These are phyloP conservation scores for Corymbia calophylla DNA, from an alignment of 441 rosid genomes.

Conservation along the genomic window DNA sequence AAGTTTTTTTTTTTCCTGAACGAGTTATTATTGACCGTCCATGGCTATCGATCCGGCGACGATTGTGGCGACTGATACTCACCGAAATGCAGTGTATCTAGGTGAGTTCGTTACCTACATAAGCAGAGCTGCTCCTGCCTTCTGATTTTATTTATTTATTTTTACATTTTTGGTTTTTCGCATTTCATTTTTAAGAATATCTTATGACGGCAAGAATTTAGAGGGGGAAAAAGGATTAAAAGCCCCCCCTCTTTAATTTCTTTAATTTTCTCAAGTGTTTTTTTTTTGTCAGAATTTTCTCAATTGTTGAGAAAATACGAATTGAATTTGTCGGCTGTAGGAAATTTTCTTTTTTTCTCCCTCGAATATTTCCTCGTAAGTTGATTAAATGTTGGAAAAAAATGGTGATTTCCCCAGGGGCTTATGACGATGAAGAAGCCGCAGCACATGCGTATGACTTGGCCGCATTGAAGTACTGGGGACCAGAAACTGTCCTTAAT, in stretches of 20 bases:
- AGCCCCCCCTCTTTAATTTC: not conserved
- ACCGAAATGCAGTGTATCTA: constrained; percentile 32
- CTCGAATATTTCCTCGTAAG: not conserved
- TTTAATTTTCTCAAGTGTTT: not conserved
- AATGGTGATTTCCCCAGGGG: constrained; percentile 35
- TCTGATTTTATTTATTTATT: not conserved
- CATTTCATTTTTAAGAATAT: not conserved
- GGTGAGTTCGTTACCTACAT: constrained; percentile 16
- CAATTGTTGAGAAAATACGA: not conserved
- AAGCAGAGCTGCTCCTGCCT: not conserved
- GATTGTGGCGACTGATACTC: constrained; percentile 8
- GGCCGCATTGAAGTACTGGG: constrained; percentile 96
- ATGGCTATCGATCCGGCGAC: not conserved
- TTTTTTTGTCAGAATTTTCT: not conserved
- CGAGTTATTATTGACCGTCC: not conserved
- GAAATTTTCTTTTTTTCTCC: not conserved
- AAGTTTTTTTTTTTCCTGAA: not conserved
- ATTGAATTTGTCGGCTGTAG: not conserved
- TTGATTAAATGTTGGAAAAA: not conserved
- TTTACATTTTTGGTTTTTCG: not conserved
- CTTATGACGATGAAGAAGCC: constrained; percentile 81
- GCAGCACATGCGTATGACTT: constrained; percentile 94
- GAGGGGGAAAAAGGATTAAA: not conserved
- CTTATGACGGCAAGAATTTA: not conserved
- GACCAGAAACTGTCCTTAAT: constrained; percentile 72